Base-by-base conservation (phyloP, 768 basidiomycete species). In the Suillus americanus region DNA sequence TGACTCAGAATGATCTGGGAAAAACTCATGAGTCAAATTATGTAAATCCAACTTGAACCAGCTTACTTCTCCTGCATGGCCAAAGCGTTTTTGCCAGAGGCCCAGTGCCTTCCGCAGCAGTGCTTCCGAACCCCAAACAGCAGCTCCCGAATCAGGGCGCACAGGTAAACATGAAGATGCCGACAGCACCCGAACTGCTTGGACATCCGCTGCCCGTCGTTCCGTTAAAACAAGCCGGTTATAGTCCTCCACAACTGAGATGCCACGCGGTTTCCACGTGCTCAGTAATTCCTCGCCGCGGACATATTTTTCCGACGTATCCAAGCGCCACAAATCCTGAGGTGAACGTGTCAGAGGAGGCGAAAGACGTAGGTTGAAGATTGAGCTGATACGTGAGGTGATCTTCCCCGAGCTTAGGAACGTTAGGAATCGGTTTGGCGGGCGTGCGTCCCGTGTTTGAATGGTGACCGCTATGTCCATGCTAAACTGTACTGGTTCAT, bases 251-350 rank as follows among this genome's bases (percentile, higher is more conserved):
- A 99, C 90, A 12, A 95, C 88, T 1, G 90, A 89, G 33, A 98
- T 84, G 10, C 96, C 94, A 53, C 96, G 85, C 51, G 96, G 89
- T 69, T 88, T 91, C 96, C 97, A 99, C 23, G 82, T 75, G 7
- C 84, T 88, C 35, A 99, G 82, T 4, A 82, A 76, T 70, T 98
- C 96, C 74, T 99, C 96, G 9, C 97, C 97, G 53, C 89, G 85
- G 0, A 99, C 95, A 76, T 96, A 98, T 74, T 95, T 96, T 77
- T 93, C 91, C 35, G 92, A 89, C 1, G 97, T 98, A 78, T 99
- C 95, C 60, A 99, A 81, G 46, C 95, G 82, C 97, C 97, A 98
- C 16, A 99, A 81, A 67, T 98, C 95, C 73, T 88, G 88, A 2
- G 94, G 85, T 1, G 91, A 95, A 51, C 94, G 88, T 23, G 93